Evolutionary conservation across 208 protist genomes (phyloP), one percentile per base, ranked within the genome.

Genomic region (Leishmania tropica): DNA sequence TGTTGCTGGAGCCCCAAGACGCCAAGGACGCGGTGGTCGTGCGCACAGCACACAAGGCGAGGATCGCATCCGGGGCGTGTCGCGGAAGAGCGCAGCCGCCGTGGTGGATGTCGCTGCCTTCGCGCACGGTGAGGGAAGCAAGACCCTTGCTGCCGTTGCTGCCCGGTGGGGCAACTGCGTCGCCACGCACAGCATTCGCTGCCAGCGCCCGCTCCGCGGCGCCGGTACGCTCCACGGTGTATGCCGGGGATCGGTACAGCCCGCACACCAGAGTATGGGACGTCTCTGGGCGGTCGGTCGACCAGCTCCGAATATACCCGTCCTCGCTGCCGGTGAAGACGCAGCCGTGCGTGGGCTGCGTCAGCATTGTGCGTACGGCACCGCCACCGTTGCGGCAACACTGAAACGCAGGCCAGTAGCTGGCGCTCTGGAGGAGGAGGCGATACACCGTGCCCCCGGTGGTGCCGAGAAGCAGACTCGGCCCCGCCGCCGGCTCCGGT

Each of bases 271-370:
- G 54, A 48, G 90, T 91, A 51, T 85, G 86, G 0, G 90, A 96
- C 62, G 48, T 78, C 58, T 80, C 67, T n/a, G 78, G 81, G 0
- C 56, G 24, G 56, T 78, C 67, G 37, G 85, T 79, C 47, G 78
- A 87, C 94, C 94, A 97, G 79, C 79, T 79, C 5, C 91, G 84
- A 35, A 97, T 89, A 68, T 81, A 88, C 68, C 90, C 92, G 35
- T 96, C 92, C 67, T 94, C 88, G 71, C 84, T 78, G n/a, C 87
- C 94, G 4, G 94, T 93, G 45, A 95, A 87, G 28, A 97, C 81
- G 31, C 78, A 62, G 37, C 85, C 82, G 65, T 89, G 80, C 17
- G 77, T 75, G 0, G 90, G 88, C 80, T 94, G 89, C 2, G 84
- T 65, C 11, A 94, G 78, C 79, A 94, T 70, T 28, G 85, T 82